Base-by-base conservation (phyloP, 1,284 basidiomycete genomes). In the Malassezia pachydermatis region DNA sequence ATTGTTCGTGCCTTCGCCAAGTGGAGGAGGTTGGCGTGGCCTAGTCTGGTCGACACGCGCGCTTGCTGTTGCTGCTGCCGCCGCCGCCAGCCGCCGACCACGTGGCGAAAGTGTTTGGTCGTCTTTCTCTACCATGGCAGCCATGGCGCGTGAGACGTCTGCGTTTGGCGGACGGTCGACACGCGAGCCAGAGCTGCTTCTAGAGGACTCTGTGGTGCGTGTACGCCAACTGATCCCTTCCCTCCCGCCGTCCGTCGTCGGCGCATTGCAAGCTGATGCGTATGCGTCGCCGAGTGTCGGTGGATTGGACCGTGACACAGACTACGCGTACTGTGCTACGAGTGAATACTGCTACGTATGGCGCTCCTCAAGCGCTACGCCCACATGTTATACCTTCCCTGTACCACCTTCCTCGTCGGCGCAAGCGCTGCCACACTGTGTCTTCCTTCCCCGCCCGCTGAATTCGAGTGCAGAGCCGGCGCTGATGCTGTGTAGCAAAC, bases 391-490 rank as follows among this genome's bases (percentile, higher is more conserved):
- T 28, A 23, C 24, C 27, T 52, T 52, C 27, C 25, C 44, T 0
- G 39, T 41, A 20, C 37, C 37, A 10, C 32, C 23, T 5, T 4
- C 14, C 13, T 34, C 22, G 17, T 9, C 8, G 13, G 41, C 29
- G 6, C 29, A 16, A 2, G 27, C 9, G 27, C 29, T 40, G 25
- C 38, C 43, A 20, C 29, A 25, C 29, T 37, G 32, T 28, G 13
- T 35, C 11, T 19, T 52, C 17, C 45, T 52, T 4, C 44, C 50
- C 14, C 50, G 50, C 11, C 50, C 50, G 20, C 22, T 52, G 28
- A 46, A 46, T 32, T 39, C 45, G 2, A 42, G 22, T 13, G 50
- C 44, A 28, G 50, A 52, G 50, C 45, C 50, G 6, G 44, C 50
- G 3, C 16, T 52, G 17, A 25, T 52, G 24, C 36, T 52, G 14